Percentiles rank a stretch among this genome's conserved stretches.
Evolutionary conservation across 768 basidiomycete genomes (phyloP).

Genomic region (Hericium rajendrae): DNA sequence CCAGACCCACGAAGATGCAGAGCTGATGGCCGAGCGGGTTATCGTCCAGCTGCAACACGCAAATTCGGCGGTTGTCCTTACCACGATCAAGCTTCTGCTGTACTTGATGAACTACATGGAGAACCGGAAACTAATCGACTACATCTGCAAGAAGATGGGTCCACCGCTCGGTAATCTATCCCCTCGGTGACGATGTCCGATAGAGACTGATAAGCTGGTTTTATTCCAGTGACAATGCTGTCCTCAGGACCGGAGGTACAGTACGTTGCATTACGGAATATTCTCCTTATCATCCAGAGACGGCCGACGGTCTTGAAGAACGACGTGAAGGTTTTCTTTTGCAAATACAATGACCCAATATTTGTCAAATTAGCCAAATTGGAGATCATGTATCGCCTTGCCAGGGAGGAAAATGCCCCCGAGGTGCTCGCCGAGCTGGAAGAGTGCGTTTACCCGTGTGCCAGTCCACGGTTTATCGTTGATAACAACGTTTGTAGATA

Average conservation of each 20-base stretch:
- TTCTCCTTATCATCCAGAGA: conserved; percentile 93
- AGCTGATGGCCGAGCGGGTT: conserved; percentile 92
- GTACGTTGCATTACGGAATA: conserved; percentile 95
- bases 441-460: conserved; percentile 48
- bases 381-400: conserved; percentile 97
- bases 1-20: conserved; percentile 77
- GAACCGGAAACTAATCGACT: conserved; percentile 72
- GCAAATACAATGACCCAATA: conserved; percentile 99
- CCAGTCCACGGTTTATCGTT: not conserved
- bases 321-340: conserved; percentile 98
- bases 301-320: conserved; percentile 87
- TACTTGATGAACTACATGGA: conserved; percentile 99
- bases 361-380: conserved; percentile 98
- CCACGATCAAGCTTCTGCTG: conserved; percentile 91
- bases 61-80: conserved; percentile 98
- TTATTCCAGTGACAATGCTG: conserved; percentile 71
- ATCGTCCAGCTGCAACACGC: conserved; percentile 91
- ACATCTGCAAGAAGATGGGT: conserved; percentile 95
- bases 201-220: conserved; percentile 1
- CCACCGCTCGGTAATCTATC: conserved; percentile 73
- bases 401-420: conserved; percentile 85
- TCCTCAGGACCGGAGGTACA: conserved; percentile 98
- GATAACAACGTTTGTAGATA: conserved; percentile 44
- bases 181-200: not conserved
- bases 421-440: conserved; percentile 92